Evolutionary conservation across 2,329 filamentous ascomycete genomes (phyloP), one percentile per base, ranked within the genome.

Genomic region (Ambrosiella xylebori): DNA sequence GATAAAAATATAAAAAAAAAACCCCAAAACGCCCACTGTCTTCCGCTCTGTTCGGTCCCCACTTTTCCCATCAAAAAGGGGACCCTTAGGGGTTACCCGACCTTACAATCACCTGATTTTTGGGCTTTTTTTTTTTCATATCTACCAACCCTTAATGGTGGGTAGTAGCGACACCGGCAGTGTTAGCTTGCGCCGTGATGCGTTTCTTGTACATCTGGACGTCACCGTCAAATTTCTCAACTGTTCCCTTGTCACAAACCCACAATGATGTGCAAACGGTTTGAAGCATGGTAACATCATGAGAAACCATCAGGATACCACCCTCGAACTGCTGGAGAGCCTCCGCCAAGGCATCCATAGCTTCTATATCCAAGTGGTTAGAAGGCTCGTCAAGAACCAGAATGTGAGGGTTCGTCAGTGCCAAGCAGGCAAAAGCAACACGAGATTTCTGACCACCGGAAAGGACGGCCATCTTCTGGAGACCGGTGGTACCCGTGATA

Each of bases 231-330:
- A 98, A 98, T 74, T 96, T 90, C 78, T 95, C 88, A 17, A 98
- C 90, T 1, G 85, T 93, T 8, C 93, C 93, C 60, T 85, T 77
- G 69, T 98, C 93, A 67, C 93, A 98, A 62, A 98, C 91, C 93
- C 93, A 98, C 66, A 98, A 73, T 68, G 84, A 93, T 55, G 77
- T 93, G 71, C 93, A 98, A 41, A 98, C 93, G 57, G 86, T 95
- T 75, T 95, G 89, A 70, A 98, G 71, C 88, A 98, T 96, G 0
- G 93, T 97, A 57, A 98, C 93, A 68, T 98, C 93, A 85, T 98
- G 93, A 67, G 87, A 95, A 59, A 98, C 93, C 89, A 98, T 97
- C 65, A 98, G 75, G 58, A 98, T 90, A 69, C 93, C 93, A 61
- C 93, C 93, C 72, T 95, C 80, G 73, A 97, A 98, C 63, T 84